Evolutionary conservation across 1,284 basidiomycete genomes (phyloP).

Genomic region (Pascua sp.): DNA sequence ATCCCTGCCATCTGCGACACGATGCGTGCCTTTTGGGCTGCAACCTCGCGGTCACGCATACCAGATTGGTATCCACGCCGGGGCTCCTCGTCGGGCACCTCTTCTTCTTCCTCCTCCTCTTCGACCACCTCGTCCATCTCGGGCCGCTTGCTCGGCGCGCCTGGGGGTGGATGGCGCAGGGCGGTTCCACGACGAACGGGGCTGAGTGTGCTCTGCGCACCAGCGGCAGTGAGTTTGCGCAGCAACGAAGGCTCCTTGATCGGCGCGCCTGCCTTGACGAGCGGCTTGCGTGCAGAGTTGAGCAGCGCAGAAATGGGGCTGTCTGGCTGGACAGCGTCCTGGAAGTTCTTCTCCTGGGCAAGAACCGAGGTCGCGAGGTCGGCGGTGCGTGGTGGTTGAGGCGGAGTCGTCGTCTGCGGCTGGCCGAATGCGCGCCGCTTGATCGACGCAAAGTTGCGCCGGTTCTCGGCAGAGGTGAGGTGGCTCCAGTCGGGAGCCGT

Average conservation of each 20-base stretch:
- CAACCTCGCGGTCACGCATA: slow-evolving; percentile 53
- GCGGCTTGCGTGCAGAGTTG: slow-evolving; percentile 76
- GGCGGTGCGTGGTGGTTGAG: background rate
- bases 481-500: slow-evolving; percentile 67
- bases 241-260: slow-evolving; percentile 58
- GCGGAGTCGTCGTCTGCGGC: slow-evolving; percentile 20
- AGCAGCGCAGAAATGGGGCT: slow-evolving; percentile 90
- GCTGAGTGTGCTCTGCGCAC: slow-evolving; percentile 42
- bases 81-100: slow-evolving; percentile 9
- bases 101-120: slow-evolving; percentile 51
- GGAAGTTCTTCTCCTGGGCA: slow-evolving; percentile 92
- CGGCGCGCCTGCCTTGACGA: slow-evolving; percentile 62
- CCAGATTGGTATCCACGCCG: slow-evolving; percentile 24
- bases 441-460: slow-evolving; percentile 61
- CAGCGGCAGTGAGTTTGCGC: slow-evolving; percentile 54
- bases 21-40: slow-evolving; percentile 80
- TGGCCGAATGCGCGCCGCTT: slow-evolving; percentile 37
- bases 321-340: slow-evolving; percentile 89
- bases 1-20: slow-evolving; percentile 74
- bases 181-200: slow-evolving; percentile 40
- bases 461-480: slow-evolving; percentile 62
- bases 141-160: slow-evolving; percentile 53
- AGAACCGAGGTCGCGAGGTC: slow-evolving; percentile 55
- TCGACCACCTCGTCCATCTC: slow-evolving; percentile 53
- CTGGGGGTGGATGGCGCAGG: slow-evolving; percentile 3